Percentiles rank a stretch among this genome's conserved stretches.
phyloP scores from a whole-genome alignment of 1,139 yeast species.

The Meyerozyma elateridarum region DNA sequence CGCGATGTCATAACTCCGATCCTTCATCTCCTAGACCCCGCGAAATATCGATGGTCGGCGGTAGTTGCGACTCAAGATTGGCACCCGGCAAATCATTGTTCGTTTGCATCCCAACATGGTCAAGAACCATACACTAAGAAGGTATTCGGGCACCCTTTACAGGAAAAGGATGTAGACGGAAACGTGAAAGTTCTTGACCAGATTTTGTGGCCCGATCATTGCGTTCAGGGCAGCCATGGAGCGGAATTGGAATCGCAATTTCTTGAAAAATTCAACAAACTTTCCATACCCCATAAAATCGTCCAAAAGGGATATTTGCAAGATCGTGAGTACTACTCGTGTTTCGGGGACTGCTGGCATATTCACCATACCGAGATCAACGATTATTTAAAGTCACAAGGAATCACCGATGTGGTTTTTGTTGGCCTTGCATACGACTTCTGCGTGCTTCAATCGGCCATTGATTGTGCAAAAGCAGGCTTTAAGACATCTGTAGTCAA shows the following conservation, averaged over 20 bases:
- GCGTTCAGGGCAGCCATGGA: constrained; percentile 69
- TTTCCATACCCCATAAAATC: constrained; percentile 28
- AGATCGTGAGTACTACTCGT: constrained; percentile 86
- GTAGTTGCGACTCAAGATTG: constrained; percentile 80
- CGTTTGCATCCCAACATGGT: constrained; percentile 72
- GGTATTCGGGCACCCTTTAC: constrained; percentile 50
- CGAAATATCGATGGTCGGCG: constrained; percentile 49
- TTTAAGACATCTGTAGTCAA: constrained; percentile 58
- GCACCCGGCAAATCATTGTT: constrained; percentile 77
- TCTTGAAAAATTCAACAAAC: constrained; percentile 19
- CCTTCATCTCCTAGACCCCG: constrained; percentile 32
- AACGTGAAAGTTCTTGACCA: constrained; percentile 29
- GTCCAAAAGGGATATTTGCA: constrained; percentile 67
- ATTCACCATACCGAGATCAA: constrained; percentile 65
- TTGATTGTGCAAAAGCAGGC: constrained; percentile 60
- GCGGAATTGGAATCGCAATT: constrained; percentile 54
- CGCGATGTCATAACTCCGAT: constrained; percentile 52
- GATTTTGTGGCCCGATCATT: constrained; percentile 87
- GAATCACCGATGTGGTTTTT: constrained; percentile 58
- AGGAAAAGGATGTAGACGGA: constrained; percentile 24
- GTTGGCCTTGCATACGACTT: constrained; percentile 86
- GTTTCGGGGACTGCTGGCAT: constrained; percentile 78
- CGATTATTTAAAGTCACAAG: constrained; percentile 35
- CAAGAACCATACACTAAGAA: constrained; percentile 49
- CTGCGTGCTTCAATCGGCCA: constrained; percentile 75